Conservation (phyloP, 2,329 filamentous ascomycete genomes). For the Apiospora sp. region DNA sequence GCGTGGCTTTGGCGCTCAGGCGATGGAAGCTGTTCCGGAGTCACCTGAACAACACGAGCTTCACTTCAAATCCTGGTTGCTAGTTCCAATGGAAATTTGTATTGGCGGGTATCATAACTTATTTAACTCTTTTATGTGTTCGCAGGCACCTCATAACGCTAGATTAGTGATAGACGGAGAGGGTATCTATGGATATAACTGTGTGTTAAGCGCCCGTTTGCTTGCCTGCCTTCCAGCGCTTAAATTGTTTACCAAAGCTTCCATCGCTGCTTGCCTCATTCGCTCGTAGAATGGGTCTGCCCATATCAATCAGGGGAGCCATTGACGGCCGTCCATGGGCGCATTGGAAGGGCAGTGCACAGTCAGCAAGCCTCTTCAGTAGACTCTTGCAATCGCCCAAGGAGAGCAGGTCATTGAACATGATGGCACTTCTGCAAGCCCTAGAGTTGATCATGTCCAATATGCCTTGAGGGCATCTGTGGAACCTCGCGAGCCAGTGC, state of each 20-base stretch:
- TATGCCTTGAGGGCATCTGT: conserved; percentile 76
- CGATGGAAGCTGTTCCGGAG: not conserved
- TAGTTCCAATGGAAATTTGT: not conserved
- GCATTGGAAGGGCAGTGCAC: conserved; percentile 82
- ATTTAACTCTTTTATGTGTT: not conserved
- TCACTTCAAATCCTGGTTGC: not conserved
- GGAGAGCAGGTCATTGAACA: conserved; percentile 80
- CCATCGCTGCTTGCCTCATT: not conserved
- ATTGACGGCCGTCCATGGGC: conserved; percentile 79
- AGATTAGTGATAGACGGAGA: not conserved
- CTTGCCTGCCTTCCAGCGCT: conserved; percentile 13
- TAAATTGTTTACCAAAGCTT: conserved; percentile 4
- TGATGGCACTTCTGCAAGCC: conserved; percentile 81
- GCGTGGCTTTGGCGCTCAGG: not conserved
- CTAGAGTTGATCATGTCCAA: conserved; percentile 79
- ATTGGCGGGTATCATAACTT: not conserved
- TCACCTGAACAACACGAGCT: not conserved
- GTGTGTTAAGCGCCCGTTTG: not conserved
- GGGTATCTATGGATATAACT: not conserved
- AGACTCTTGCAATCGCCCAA: conserved; percentile 65
- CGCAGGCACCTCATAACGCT: not conserved
- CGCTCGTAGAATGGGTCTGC: conserved; percentile 29
- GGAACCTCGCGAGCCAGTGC: conserved; percentile 69
- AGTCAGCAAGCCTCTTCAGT: conserved; percentile 64
- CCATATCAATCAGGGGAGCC: conserved; percentile 66